phyloP scores from a whole-genome alignment of 345 rosid species.

The Salix koriyanagi region DNA sequence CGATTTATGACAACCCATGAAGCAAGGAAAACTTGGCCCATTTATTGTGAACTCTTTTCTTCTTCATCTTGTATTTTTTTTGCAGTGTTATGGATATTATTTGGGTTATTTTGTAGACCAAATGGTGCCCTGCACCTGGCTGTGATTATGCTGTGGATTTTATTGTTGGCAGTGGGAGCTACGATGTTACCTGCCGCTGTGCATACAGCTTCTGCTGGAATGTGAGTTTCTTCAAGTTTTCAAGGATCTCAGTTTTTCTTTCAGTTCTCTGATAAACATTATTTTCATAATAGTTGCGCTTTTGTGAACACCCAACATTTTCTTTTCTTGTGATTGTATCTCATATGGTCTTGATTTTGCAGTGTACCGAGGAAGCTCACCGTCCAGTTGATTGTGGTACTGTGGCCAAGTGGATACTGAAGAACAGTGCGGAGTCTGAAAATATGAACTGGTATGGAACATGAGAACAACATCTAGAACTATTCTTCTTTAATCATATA shows the following conservation, averaged over 20 bases:
- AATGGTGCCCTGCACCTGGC: constrained; percentile 99
- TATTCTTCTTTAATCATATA: background rate
- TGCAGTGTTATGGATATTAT: background rate
- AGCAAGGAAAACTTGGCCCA: background rate
- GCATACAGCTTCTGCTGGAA: constrained; percentile 87
- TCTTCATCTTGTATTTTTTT: background rate
- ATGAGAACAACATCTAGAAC: background rate
- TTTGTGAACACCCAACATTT: background rate
- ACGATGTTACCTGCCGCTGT: constrained; percentile 77
- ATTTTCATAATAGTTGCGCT: background rate
- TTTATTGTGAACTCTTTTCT: background rate
- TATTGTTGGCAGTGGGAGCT: constrained; percentile 71
- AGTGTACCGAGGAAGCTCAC: constrained; percentile 99
- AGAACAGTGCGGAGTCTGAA: constrained; percentile 96
- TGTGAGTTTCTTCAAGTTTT: constrained; percentile 39
- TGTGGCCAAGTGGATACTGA: constrained; percentile 84
- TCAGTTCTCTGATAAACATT: background rate
- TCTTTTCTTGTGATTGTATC: background rate
- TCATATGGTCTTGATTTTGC: constrained; percentile 11
- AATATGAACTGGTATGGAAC: constrained; percentile 83
- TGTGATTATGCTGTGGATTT: constrained; percentile 93
- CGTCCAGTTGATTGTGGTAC: constrained; percentile 97
- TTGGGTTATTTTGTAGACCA: constrained; percentile 54
- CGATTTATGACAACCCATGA: background rate
- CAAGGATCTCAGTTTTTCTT: background rate